Percentiles rank a stretch among this genome's conserved stretches.
phyloP scores from a whole-genome alignment of 164 flowering plant genomes.

The Houttuynia cordata region DNA sequence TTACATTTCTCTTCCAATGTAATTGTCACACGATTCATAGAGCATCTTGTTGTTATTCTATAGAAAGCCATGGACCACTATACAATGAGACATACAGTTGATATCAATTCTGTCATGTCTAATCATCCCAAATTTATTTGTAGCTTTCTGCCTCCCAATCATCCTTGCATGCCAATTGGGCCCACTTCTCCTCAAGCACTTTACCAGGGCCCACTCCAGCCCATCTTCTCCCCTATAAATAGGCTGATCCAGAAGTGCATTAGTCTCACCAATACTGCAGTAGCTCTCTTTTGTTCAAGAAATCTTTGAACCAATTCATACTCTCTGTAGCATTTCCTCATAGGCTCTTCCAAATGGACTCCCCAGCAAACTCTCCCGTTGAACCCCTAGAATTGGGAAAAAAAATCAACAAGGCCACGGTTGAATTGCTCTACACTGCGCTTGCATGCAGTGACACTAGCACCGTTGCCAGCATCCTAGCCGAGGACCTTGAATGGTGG shows the following conservation, averaged over 20 bases:
- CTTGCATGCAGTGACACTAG: slow-evolving; percentile 20
- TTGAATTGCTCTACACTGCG: slow-evolving; percentile 38
- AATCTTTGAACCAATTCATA: no score
- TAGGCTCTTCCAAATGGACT: no score
- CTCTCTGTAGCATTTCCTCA: no score
- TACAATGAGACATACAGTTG: not conserved
- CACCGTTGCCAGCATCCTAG: slow-evolving; percentile 25
- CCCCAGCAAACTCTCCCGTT: not conserved
- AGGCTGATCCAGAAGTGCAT: not conserved
- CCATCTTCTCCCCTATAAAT: not conserved
- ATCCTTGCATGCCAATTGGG: not conserved
- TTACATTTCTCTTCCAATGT: no score
- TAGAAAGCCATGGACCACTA: no score
- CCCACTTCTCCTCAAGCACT: not conserved
- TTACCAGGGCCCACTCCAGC: not conserved
- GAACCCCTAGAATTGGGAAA: no score
- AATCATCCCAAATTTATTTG: not conserved
- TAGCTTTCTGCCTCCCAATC: not conserved
- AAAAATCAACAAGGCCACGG: slow-evolving; percentile 18
- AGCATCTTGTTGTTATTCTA: no score
- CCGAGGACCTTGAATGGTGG: slow-evolving; percentile 75
- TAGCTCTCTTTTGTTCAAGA: no score
- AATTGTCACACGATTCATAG: no score
- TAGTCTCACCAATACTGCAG: no score
- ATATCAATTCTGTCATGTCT: not conserved